Conservation (phyloP, 257 asterid species). For the Anisodus acutangulus region DNA sequence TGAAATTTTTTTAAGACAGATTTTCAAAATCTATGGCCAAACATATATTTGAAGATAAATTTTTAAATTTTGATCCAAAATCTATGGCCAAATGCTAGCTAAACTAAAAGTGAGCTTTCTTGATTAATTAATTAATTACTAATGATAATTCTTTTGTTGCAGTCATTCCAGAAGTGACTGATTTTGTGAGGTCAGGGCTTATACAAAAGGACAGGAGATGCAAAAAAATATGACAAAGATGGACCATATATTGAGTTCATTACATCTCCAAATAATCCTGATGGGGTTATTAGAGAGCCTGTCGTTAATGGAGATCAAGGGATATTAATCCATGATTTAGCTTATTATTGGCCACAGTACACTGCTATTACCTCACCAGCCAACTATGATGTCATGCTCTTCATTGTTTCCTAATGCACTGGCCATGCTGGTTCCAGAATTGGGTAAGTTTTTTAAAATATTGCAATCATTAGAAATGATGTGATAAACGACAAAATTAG, state of each 20-base stretch:
- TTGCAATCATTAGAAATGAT: neutral
- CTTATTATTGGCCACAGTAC: constrained; percentile 94
- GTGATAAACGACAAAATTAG: neutral
- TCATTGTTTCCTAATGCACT: constrained; percentile 84
- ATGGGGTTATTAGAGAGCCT: constrained; percentile 56
- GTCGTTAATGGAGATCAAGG: constrained; percentile 59
- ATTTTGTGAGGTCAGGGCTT: constrained; percentile 60
- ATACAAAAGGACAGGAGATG: constrained; percentile 82
- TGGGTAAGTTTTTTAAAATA: constrained; percentile 50
- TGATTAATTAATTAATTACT: neutral
- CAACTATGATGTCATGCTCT: constrained; percentile 71
- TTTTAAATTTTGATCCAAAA: no score
- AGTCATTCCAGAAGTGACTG: constrained; percentile 64
- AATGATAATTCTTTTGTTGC: neutral
- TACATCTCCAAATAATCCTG: constrained; percentile 84
- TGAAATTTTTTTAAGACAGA: no score
- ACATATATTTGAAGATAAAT: no score
- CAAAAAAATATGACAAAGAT: constrained; percentile 46
- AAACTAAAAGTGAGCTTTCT: neutral
- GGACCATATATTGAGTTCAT: constrained; percentile 72
- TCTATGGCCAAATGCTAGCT: no score
- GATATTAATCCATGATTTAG: constrained; percentile 63
- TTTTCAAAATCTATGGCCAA: no score
- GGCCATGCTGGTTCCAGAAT: constrained; percentile 95
- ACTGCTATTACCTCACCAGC: constrained; percentile 69